A percentile compares a stretch with the other conserved stretches of the same genome.
Conservation (phyloP, 2,329 filamentous ascomycete species). For the Fusarium sp. region DNA sequence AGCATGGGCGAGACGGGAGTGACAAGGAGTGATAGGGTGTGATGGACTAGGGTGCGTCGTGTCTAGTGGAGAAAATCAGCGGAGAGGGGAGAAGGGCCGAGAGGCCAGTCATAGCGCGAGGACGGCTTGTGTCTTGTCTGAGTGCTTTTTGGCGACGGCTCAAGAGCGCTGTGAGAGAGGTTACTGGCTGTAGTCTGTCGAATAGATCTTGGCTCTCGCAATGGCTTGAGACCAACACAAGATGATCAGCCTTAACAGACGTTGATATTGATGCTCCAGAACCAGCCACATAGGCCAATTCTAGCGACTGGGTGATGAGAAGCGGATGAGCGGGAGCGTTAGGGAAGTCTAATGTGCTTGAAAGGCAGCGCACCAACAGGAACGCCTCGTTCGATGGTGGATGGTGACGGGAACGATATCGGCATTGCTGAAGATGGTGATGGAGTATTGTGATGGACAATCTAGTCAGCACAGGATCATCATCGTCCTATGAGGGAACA, state of each 20-base stretch:
- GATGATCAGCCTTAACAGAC: conserved; percentile 21
- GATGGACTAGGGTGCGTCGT: conserved; percentile 29
- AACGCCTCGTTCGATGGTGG: neutral
- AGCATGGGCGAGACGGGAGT: conserved; percentile 22
- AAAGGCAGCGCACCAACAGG: neutral
- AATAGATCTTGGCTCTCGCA: conserved; percentile 18
- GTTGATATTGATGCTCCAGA: conserved; percentile 21
- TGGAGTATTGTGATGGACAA: conserved; percentile 12
- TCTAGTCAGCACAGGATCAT: neutral
- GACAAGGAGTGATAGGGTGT: conserved; percentile 30
- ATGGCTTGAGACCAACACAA: conserved; percentile 19
- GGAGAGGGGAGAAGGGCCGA: conserved; percentile 39
- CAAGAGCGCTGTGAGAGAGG: conserved; percentile 3
- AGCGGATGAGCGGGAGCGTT: neutral
- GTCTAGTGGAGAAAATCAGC: conserved; percentile 34
- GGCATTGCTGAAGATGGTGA: neutral
- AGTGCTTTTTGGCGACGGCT: conserved; percentile 26
- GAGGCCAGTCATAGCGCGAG: conserved; percentile 43
- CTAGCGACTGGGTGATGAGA: neutral
- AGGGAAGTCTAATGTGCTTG: conserved; percentile 6
- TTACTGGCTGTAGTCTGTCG: conserved; percentile 30
- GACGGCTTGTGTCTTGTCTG: conserved; percentile 23
- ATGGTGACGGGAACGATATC: conserved; percentile 4
- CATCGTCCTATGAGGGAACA: neutral
- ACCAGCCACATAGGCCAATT: neutral